Conservation (phyloP, 768 basidiomycete species). For the Strobilomyces echinocephalus region DNA sequence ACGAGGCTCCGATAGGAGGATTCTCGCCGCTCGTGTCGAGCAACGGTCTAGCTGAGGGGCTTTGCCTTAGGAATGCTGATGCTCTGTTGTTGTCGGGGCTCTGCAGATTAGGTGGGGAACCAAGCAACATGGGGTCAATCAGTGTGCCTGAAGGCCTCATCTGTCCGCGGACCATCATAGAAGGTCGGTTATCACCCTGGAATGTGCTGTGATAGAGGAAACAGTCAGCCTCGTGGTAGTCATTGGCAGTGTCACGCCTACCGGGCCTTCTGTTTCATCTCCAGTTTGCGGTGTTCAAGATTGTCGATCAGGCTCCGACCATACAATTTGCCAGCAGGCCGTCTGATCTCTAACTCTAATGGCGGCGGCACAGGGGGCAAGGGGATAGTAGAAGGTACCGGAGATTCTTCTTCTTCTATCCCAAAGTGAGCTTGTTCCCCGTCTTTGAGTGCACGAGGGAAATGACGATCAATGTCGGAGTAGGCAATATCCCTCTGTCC, state of each 20-base stretch:
- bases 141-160: conserved; percentile 58
- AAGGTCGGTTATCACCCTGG: conserved; percentile 80
- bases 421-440: conserved; percentile 70
- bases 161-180: conserved; percentile 81
- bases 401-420: conserved; percentile 34
- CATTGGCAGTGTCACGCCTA: conserved; percentile 33
- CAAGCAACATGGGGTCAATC: conserved; percentile 65
- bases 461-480: conserved; percentile 50
- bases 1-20: conserved; percentile 27
- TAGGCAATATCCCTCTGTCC: conserved; percentile 62
- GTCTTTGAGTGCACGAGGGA: conserved; percentile 73
- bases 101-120: conserved; percentile 43
- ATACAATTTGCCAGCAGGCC: conserved; percentile 79
- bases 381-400: conserved; percentile 28
- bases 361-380: conserved; percentile 28
- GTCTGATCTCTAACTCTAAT: conserved; percentile 31
- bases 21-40: conserved; percentile 52
- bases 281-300: conserved; percentile 75
- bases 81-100: conserved; percentile 43
- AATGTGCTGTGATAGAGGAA: conserved; percentile 57
- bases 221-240: conserved; percentile 3
- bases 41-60: conserved; percentile 61
- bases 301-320: conserved; percentile 90
- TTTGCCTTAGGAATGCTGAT: conserved; percentile 41
- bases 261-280: conserved; percentile 82